Percentiles rank a stretch among this genome's conserved stretches.
Evolutionary conservation across 441 rosid species (phyloP).

Genomic region (Corymbia citriodora): DNA sequence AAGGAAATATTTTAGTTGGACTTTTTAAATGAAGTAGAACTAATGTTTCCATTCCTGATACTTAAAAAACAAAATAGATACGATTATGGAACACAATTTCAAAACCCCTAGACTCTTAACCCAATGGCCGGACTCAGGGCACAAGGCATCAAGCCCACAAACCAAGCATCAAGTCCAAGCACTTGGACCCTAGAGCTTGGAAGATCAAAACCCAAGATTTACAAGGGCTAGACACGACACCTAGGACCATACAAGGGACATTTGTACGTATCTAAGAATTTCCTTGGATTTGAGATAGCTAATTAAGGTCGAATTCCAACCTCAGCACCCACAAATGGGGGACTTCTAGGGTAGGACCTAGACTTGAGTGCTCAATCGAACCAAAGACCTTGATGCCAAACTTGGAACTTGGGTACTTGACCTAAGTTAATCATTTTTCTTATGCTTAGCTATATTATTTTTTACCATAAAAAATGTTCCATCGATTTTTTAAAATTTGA

Average conservation of each 20-base stretch:
- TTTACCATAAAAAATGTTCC: neutral
- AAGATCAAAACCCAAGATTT: neutral
- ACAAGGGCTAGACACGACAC: neutral
- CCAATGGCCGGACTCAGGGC: neutral
- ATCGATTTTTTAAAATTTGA: too few species aligned
- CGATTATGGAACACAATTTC: fast-evolving
- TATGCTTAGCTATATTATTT: neutral
- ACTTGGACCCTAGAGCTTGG: neutral
- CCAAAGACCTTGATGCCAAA: neutral
- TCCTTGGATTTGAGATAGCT: neutral
- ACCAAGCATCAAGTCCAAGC: neutral
- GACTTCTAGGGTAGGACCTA: too few species aligned
- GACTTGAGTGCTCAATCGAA: too few species aligned
- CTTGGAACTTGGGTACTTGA: too few species aligned
- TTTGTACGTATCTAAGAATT: neutral
- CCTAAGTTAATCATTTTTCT: neutral
- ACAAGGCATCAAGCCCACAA: neutral
- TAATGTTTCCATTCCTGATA: neutral
- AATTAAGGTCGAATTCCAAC: neutral
- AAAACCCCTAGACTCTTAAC: neutral
- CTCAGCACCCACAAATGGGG: neutral
- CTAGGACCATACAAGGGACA: neutral
- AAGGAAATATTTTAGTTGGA: neutral
- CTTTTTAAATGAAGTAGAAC: neutral
- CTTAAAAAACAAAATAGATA: too few species aligned